Base-by-base conservation (phyloP, 805 yeast species). In the Groenewaldozyma salmanticensis region DNA sequence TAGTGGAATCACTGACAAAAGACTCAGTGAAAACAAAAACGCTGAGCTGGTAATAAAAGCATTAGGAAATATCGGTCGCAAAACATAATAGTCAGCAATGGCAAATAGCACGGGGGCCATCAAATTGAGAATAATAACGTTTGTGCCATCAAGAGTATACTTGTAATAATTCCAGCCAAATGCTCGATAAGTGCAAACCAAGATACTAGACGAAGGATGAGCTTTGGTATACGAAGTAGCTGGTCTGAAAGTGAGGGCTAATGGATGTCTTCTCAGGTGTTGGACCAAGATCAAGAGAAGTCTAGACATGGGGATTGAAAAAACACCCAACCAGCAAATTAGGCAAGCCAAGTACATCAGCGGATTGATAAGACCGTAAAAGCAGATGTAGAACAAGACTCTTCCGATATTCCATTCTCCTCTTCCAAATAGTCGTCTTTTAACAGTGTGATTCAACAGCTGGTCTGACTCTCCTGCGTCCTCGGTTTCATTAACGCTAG, bases 61-160 rank as follows among this genome's bases (percentile, higher is more conserved):
- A 46, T 74, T 74, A 24, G 29, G 13, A 9, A 24, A 24, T 9
- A 24, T 9, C 29, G 29, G 29, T 9, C 13, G 29, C 42, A 86
- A 52, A 1, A 81, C 51, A 57, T 70, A 86, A 55, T 74, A 85
- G 58, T 88, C 95, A 39, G 77, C 59, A 16, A 92, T 84, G 2
- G 90, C 90, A 58, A 87, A 84, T 2, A 81, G 54, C 9, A 90
- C 97, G 13, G 86, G 71, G 16, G 75, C 72, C 55, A 85, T 70
- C 61, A 92, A 65, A 56, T 92, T 92, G 64, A 92, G 79, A 58
- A 92, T 81, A 52, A 92, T 83, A 42, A 90, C 82, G 60, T 92
- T 90, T 2, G 96, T 88, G 45, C 98, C 98, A 49, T 85, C 96
- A 37, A 92, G 84, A 0, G 98, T 92, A 61, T 84, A 88, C 66